Percentiles rank a stretch among this genome's conserved stretches.
Evolutionary conservation across 179 eudicot species (phyloP).

Genomic region (Drosera spatulata): DNA sequence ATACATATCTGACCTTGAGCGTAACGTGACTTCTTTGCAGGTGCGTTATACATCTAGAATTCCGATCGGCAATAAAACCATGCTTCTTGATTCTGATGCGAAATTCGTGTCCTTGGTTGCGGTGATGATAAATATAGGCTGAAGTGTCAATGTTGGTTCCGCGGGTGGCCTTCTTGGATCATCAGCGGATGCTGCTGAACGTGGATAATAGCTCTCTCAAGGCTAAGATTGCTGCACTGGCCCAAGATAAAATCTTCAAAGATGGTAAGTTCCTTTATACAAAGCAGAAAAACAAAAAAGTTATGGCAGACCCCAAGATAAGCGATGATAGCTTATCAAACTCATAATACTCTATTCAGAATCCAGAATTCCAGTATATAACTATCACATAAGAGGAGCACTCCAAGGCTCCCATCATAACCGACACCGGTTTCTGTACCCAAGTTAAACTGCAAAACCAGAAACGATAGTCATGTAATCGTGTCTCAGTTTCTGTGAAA

Average conservation of each 20-base stretch:
- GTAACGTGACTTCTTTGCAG: slow-evolving; percentile 68
- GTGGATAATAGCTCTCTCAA: slow-evolving; percentile 77
- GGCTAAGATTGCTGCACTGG: slow-evolving; percentile 83
- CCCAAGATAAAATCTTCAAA: slow-evolving; percentile 91
- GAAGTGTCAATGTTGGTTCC: slow-evolving; percentile 85
- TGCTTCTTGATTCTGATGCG: neutral
- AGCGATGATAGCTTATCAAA: too few relatives aligned
- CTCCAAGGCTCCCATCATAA: too few relatives aligned
- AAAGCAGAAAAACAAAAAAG: too few relatives aligned
- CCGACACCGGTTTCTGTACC: too few relatives aligned
- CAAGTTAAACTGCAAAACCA: too few relatives aligned
- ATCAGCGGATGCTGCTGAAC: slow-evolving; percentile 66
- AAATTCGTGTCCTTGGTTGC: neutral
- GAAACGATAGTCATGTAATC: too few relatives aligned
- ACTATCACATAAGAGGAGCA: too few relatives aligned
- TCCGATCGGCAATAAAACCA: neutral
- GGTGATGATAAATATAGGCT: slow-evolving; percentile 23
- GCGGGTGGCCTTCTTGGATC: slow-evolving; percentile 85
- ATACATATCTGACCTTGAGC: slow-evolving; percentile 88
- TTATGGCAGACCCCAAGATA: too few relatives aligned
- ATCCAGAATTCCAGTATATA: too few relatives aligned
- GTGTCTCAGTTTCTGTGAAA: too few relatives aligned
- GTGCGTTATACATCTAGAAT: slow-evolving; percentile 21
- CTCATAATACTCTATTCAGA: too few relatives aligned
- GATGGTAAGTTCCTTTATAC: slow-evolving; percentile 44